These are phyloP conservation scores for Comarum palustre DNA, from an alignment of 306 rosid genomes.

Conservation along the genomic window DNA sequence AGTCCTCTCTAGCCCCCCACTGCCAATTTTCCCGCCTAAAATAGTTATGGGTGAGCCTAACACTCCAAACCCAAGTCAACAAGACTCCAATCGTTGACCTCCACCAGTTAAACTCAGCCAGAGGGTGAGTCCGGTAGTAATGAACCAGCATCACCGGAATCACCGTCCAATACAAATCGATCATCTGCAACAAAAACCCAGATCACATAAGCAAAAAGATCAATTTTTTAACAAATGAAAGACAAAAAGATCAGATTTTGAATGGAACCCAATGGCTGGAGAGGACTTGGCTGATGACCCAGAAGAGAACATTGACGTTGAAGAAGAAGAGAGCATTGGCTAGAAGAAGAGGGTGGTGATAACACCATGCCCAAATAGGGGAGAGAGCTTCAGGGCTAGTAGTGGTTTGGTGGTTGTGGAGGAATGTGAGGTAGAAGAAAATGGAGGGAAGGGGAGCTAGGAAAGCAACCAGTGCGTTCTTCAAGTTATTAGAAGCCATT, in stretches of 20 bases:
- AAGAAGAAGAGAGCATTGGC: conserved; percentile 76
- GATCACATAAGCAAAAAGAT: conserved; percentile 1
- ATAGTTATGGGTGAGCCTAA: conserved; percentile 77
- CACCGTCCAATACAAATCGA: conserved; percentile 84
- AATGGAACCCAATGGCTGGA: conserved; percentile 71
- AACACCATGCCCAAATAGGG: conserved; percentile 69
- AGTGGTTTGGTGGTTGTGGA: conserved; percentile 23
- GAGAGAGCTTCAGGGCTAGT: conserved; percentile 23
- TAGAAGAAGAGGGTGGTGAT: conserved; percentile 70
- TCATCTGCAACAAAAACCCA: conserved; percentile 62
- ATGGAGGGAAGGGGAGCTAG: conserved; percentile 74
- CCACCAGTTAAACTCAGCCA: conserved; percentile 57
- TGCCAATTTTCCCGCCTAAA: conserved; percentile 86
- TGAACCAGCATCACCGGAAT: conserved; percentile 79
- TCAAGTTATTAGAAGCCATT: conserved; percentile 36
- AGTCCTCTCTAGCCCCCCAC: conserved; percentile 89
- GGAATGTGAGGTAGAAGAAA: conserved; percentile 60
- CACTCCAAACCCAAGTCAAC: conserved; percentile 78
- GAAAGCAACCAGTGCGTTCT: conserved; percentile 55
- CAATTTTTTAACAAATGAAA: neutral
- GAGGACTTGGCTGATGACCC: conserved; percentile 70
- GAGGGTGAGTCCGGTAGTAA: conserved; percentile 71
- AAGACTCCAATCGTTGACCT: conserved; percentile 57
- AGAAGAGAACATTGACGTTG: conserved; percentile 82
- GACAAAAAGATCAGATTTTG: neutral